Evolutionary conservation across 805 yeast genomes (phyloP), one percentile per base, ranked within the genome.

Genomic region (Yarrowia sp.): DNA sequence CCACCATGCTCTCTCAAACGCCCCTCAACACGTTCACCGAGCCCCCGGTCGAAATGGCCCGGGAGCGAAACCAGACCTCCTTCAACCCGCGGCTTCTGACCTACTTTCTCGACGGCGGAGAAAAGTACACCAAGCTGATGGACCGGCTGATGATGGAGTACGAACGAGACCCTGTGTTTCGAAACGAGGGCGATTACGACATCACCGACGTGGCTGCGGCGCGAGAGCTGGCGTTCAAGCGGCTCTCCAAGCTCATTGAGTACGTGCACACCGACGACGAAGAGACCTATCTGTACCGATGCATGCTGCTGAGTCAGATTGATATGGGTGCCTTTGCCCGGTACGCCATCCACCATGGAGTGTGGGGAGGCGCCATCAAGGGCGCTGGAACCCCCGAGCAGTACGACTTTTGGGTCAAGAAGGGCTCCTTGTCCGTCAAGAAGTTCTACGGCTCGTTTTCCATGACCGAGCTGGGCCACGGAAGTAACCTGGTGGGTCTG

Each of bases 381-480:
- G 97, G 97, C 70, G 90, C 90, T 72, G 98, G 97, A 71, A 88
- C 97, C 9, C 84, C 85, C 44, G 90, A 85, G 67, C 98, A 93
- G 81, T 84, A 88, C 73, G 81, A 86, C 39, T 93, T 87, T 79
- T 93, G 98, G 97, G 84, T 92, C 65, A 38, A 40, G 20, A 91
- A 87, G 69, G 82, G 82, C n/a, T 79, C 81, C 3, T 75, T 73
- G 4, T 71, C 71, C 56, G 72, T 78, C 33, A 69, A 71, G 24
- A 75, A 78, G 65, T 73, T 81, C 55, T 89, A 87, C 74, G 97
- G 97, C 33, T 92, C 97, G 77, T 92, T 91, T 79, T 91, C 89
- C 44, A 92, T 92, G 97, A 92, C 97, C 10, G 97, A 92, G 79
- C 77, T 92, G 73, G 96, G 91, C 13, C 97, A 92, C 76, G 97